These are phyloP conservation scores for Brassica cretica DNA, from an alignment of 345 rosid species.

Conservation along the genomic window DNA sequence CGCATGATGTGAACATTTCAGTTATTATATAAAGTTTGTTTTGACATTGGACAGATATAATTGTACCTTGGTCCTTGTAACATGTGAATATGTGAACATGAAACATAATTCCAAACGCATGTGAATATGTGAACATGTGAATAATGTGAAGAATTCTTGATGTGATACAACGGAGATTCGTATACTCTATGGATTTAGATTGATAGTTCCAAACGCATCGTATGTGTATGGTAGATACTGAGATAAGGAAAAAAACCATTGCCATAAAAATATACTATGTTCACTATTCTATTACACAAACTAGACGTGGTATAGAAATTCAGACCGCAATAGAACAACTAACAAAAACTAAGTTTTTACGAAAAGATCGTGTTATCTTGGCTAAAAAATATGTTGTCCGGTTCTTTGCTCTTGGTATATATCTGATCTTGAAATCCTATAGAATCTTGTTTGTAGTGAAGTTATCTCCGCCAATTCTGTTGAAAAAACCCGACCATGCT, in stretches of 20 bases:
- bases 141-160: slow-evolving; percentile 6
- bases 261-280: neutral
- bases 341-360: no score
- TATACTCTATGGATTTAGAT: neutral
- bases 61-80: neutral
- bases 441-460: no score
- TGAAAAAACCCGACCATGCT: no score
- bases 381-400: no score
- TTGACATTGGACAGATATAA: neutral
- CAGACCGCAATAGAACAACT: no score
- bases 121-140: neutral
- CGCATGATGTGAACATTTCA: neutral
- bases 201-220: neutral
- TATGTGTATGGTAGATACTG: neutral
- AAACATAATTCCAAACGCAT: neutral
- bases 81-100: no score
- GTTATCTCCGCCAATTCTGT: no score
- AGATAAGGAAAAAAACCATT: neutral
- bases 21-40: neutral
- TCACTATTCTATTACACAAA: no score
- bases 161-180: neutral
- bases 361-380: no score
- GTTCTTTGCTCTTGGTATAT: no score
- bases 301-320: no score
- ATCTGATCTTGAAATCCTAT: no score